Evolutionary conservation across 2,329 filamentous ascomycete genomes (phyloP).

Genomic region (Fusarium torreyae): DNA sequence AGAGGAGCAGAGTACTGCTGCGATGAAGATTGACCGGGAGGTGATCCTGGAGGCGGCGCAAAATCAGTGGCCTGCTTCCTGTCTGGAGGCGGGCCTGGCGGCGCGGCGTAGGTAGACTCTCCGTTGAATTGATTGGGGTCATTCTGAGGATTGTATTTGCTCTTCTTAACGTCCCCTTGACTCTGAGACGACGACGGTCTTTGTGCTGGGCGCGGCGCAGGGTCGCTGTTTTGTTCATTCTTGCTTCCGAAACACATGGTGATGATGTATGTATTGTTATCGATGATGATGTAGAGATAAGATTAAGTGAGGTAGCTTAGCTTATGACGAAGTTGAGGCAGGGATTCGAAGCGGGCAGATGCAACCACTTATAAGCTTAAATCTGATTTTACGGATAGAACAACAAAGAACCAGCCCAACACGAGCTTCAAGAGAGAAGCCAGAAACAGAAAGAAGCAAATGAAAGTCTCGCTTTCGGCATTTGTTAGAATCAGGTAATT

Average conservation of each 20-base stretch:
- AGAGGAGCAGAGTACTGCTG: slow-evolving; percentile 48
- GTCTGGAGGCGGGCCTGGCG: slow-evolving; percentile 36
- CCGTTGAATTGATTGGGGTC: slow-evolving; percentile 39
- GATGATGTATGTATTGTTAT: slow-evolving; percentile 1
- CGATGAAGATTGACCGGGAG: slow-evolving; percentile 39
- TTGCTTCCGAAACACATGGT: slow-evolving; percentile 67
- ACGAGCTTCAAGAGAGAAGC: not conserved
- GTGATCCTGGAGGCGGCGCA: slow-evolving; percentile 51
- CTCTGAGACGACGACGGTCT: slow-evolving; percentile 48
- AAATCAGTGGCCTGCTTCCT: slow-evolving; percentile 46
- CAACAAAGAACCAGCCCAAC: slow-evolving; percentile 9
- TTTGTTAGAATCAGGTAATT: slow-evolving; percentile 23
- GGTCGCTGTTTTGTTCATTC: slow-evolving; percentile 57
- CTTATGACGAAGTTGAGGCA: slow-evolving; percentile 31
- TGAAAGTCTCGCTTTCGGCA: not conserved
- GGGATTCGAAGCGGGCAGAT: slow-evolving; percentile 31
- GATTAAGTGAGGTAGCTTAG: slow-evolving; percentile 6
- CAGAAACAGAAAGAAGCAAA: not conserved
- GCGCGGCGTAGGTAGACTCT: slow-evolving; percentile 42
- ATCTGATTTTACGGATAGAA: slow-evolving; percentile 4
- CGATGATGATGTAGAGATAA: not conserved
- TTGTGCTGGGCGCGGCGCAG: slow-evolving; percentile 58
- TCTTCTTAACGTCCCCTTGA: slow-evolving; percentile 50
- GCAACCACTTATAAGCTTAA: slow-evolving; percentile 40
- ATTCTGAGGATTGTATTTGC: slow-evolving; percentile 47